Conservation (phyloP, 805 yeast species). For the Suhomyces emberorum region DNA sequence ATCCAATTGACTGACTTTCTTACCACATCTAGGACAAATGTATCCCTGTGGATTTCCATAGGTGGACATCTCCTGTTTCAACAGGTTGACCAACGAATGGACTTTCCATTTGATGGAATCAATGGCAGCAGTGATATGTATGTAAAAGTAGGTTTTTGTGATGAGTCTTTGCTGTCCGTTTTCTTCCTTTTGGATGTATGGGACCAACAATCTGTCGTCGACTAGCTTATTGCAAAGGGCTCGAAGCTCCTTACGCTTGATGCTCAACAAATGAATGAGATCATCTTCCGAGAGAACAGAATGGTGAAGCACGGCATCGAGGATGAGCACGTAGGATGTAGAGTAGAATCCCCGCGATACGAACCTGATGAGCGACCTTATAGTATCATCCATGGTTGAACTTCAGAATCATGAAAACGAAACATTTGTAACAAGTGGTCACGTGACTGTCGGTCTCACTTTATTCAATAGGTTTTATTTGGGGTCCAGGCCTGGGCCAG, state of each 20-base stretch:
- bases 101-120: slow-evolving; percentile 97
- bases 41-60: slow-evolving; percentile 93
- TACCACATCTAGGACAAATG: slow-evolving; percentile 80
- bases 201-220: slow-evolving; percentile 76
- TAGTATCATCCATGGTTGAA: slow-evolving; percentile 37
- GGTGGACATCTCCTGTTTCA: slow-evolving; percentile 80
- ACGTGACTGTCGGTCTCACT: too few relatives aligned
- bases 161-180: slow-evolving; percentile 60
- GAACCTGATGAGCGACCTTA: slow-evolving; percentile 60
- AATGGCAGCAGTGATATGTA: slow-evolving; percentile 88
- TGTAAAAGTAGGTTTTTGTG: slow-evolving; percentile 76
- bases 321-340: slow-evolving; percentile 72
- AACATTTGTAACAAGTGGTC: too few relatives aligned
- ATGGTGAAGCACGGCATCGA: slow-evolving; percentile 86
- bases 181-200: slow-evolving; percentile 70
- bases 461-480: too few relatives aligned
- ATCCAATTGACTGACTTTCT: slow-evolving; percentile 80
- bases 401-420: not conserved
- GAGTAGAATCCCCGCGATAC: slow-evolving; percentile 88
- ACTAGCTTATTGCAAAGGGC: slow-evolving; percentile 75
- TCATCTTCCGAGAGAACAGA: slow-evolving; percentile 93
- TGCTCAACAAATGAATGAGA: slow-evolving; percentile 71
- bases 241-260: slow-evolving; percentile 83
- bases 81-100: slow-evolving; percentile 72
- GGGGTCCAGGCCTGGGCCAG: too few relatives aligned